phyloP scores from a whole-genome alignment of 2,329 filamentous ascomycete species.

The Cyphellophora europaea region DNA sequence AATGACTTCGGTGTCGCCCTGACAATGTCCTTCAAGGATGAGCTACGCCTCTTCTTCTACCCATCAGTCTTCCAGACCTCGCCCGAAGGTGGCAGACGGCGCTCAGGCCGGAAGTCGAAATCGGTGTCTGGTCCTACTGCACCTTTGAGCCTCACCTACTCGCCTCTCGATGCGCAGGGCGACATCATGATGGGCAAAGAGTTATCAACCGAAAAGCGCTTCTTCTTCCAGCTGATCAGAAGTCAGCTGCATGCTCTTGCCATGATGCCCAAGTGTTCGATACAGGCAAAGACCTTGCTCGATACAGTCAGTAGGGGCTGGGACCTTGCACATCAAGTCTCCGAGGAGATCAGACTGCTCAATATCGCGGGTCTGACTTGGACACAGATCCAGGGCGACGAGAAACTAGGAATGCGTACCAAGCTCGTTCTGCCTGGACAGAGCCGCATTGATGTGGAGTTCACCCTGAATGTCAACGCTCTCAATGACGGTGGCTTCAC shows the following conservation, averaged over 20 bases:
- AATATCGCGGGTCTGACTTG: constrained; percentile 34
- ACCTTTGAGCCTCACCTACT: constrained; percentile 27
- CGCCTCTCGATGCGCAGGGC: constrained; percentile 17
- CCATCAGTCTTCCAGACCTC: constrained; percentile 27
- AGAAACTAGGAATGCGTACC: constrained; percentile 16
- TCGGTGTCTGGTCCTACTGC: constrained; percentile 16
- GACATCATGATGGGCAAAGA: constrained; percentile 8
- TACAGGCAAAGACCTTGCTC: constrained; percentile 29
- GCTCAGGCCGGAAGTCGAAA: constrained; percentile 18
- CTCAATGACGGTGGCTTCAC: constrained; percentile 15
- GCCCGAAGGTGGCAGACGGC: constrained; percentile 9
- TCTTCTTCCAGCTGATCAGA: constrained; percentile 33
- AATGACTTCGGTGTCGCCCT: constrained; percentile 24
- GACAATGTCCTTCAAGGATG: constrained; percentile 31
- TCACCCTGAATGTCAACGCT: constrained; percentile 10
- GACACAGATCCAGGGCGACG: constrained; percentile 20
- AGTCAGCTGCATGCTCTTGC: constrained; percentile 23
- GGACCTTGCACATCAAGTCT: constrained; percentile 28
- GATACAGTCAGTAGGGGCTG: constrained; percentile 32
- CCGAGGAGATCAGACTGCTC: constrained; percentile 35
- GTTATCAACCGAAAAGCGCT: constrained; percentile 28
- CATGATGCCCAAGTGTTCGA: constrained; percentile 25
- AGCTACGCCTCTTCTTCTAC: constrained; percentile 33
- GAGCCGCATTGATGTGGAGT: constrained; percentile 18
- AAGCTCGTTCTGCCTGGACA: constrained; percentile 12